Evolutionary conservation across 202 grass and related monocot species (phyloP), one percentile per base, ranked within the genome.

Genomic region (Schoenoplectus triqueter): DNA sequence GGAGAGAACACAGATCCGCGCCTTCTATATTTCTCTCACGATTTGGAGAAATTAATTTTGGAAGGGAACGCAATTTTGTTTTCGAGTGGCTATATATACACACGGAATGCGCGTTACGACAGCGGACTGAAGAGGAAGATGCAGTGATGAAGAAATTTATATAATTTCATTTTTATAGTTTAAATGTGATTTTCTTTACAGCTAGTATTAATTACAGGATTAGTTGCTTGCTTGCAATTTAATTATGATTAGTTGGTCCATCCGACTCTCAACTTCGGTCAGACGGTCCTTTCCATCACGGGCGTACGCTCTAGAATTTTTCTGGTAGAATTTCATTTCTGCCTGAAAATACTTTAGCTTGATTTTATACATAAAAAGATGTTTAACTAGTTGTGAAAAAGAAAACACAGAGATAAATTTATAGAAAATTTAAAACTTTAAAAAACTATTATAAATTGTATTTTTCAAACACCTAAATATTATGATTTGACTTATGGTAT

Each of bases 1-100:
- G 15, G 9, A 83, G 81, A 71, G 51, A 83, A 71, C 13, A 41
- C 51, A 66, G 79, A 82, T 82, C 78, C 17, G 57, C 46, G 60
- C 48, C 80, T 44, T 64, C 6, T 14, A 51, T 31, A 19, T 70
- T 48, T 70, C 65, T 49, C 60, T 83, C 64, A 69, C 65, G 11
- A 14, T 18, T 69, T 9, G 13, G 31, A 31, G 31, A 31, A 45
- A 59, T 19, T 10, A 52, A 55, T 56, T 69, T 65, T 71, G 51
- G 42, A 83, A 52, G 1, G 21, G 52, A 62, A 66, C 64, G 11
- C 6, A 21, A 47, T 41, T 64, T 82, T 82, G 42, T 65, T 65
- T 66, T 65, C 21, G 42, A 67, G 61, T 66, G 17, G 42, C 22
- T 67, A 66, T 67, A 31, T 83, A 83, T 70, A 83, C 47, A 56